Base-by-base conservation (phyloP, 768 basidiomycete species). In the Xanthoconium stramineum region DNA sequence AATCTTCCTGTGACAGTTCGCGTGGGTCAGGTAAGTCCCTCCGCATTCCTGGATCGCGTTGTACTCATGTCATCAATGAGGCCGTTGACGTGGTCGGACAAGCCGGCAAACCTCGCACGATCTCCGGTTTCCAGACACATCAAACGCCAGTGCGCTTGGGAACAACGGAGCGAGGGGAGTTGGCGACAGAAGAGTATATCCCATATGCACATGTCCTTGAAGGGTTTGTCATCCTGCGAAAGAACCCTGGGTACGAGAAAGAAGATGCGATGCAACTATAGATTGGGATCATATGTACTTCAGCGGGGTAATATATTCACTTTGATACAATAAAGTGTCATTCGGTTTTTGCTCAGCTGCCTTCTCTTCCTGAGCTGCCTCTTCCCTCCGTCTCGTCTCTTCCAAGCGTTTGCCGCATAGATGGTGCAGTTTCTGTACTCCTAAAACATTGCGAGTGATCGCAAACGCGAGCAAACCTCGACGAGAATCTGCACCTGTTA, bases 71-170 rank as follows among this genome's bases (percentile, higher is more conserved):
- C 33, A 15, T 51, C 35, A 1, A 50, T 32, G 15, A 96, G 84
- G 97, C 97, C 6, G 88, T 98, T 61, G 96, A 99, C 66, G 93
- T 97, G 47, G 91, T 99, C 47, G 97, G 96, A 15, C 91, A 98
- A 74, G 97, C 97, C 0, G 97, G 97, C 40, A 98, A 98, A 72
- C 92, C 97, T 58, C 81, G 93, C 58, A 94, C 94, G 48, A 97
- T 97, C 61, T 94, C 92, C 28, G 94, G 94, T 38, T 98, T 99
- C 91, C 96, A 98, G 74, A 99, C 97, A 15, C 94, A 98, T 74
- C 85, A 91, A 67, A 94, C 97, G 44, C 97, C 96, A 2, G 97
- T 99, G 49, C 88, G 97, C 47, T 74, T 99, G 59, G 96, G 91
- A 6, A 95, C 94, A 56, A 94, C 88, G 3, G 97, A 98, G 70